These are phyloP conservation scores for Plantago coronopus DNA, from an alignment of 305 asterid species.

Conservation along the genomic window DNA sequence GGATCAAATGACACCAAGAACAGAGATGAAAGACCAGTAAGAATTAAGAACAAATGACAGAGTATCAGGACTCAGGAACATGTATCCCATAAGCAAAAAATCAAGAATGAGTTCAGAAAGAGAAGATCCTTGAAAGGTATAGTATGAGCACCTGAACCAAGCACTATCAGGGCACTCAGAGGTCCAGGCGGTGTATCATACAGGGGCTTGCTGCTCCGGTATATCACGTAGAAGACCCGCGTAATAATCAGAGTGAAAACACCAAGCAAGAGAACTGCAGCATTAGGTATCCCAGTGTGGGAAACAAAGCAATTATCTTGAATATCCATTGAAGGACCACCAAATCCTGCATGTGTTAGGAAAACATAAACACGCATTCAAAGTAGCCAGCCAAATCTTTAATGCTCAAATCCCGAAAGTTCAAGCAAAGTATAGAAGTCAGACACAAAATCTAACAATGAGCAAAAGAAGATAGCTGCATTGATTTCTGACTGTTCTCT, in stretches of 20 bases:
- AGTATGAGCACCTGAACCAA: constrained; percentile 69
- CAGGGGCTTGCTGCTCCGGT: constrained; percentile 39
- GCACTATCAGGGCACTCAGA: constrained; percentile 57
- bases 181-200: constrained; percentile 32
- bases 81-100: not conserved
- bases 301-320: not conserved
- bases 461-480: too few species aligned
- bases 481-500: too few species aligned
- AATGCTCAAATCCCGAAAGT: too few species aligned
- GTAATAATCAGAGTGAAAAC: constrained; percentile 31
- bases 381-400: too few species aligned
- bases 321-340: not conserved
- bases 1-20: constrained; percentile 14
- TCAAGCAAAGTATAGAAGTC: too few species aligned
- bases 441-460: too few species aligned
- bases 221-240: constrained; percentile 48
- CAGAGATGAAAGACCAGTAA: constrained; percentile 4
- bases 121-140: not conserved
- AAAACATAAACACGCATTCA: too few species aligned
- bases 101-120: not conserved
- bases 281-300: not conserved
- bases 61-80: not conserved
- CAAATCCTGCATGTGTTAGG: too few species aligned
- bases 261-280: constrained; percentile 20
- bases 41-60: not conserved